Evolutionary conservation across 1,284 basidiomycete genomes (phyloP), one percentile per base, ranked within the genome.

Genomic region (Golubevia sp.): DNA sequence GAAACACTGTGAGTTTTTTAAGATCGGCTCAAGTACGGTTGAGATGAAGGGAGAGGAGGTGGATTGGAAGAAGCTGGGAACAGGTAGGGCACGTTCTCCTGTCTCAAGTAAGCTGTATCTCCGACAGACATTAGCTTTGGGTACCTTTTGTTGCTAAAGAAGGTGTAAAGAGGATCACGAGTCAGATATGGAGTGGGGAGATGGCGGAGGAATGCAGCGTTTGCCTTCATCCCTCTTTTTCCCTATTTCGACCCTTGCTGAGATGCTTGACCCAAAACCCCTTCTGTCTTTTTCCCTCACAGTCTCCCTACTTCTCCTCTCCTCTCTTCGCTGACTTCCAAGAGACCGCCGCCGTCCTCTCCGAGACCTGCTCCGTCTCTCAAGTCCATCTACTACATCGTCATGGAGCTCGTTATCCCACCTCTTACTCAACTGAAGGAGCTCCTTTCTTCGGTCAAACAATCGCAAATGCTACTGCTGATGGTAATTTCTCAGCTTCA

Each of bases 401-500:
- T 8, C 68, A 73, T 38, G 70, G 70, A 38, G 61, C 71, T 18
- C 48, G 73, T 0, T 71, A 73, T 55, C 72, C 70, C 13, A 74
- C 71, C 4, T 64, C 64, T 6, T 66, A 1, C 20, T 4, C 63
- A 1, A 69, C 72, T 34, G 74, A 78, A 48, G 76, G 74, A 1
- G 74, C 76, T 1, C 76, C 76, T 5, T 64, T 58, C 57, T 68
- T 69, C 50, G 63, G 63, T n/a, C 7, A 23, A 6, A 56, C 59
- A 8, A 65, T 77, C 21, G 59, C 54, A 26, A 76, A 72, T 55
- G 65, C 62, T 0, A 65, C 71, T 24, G n/a, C n/a, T n/a, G n/a
- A n/a, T n/a, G 66, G 65, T 55, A 61, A 54, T 8, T 67, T 76
- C 48, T 62, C 56, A n/a, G 75, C 89, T 0, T 86, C 85, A 2